These are phyloP conservation scores for Solanum chiquidenum DNA, from an alignment of 257 asterid species.

Conservation along the genomic window DNA sequence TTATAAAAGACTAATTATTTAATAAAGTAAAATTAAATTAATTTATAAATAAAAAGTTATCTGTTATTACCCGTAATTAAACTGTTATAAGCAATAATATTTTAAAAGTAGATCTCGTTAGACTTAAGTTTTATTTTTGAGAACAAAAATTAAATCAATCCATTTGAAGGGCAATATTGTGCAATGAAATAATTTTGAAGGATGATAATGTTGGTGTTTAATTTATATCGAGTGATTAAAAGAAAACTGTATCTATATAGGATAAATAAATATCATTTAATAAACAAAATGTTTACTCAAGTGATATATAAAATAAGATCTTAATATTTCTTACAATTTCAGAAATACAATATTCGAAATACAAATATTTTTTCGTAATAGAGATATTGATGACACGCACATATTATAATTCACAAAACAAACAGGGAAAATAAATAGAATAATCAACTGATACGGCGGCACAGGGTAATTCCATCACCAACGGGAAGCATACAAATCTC, in stretches of 20 bases:
- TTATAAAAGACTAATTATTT: too few species aligned
- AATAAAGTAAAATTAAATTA: too few species aligned
- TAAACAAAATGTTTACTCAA: too few species aligned
- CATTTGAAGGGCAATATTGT: background rate
- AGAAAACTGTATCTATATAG: background rate
- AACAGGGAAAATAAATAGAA: background rate
- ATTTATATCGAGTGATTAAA: too few species aligned
- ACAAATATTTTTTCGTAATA: background rate
- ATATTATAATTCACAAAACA: background rate
- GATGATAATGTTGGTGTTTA: background rate
- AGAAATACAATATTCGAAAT: background rate
- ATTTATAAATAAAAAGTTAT: too few species aligned
- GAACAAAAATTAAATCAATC: too few species aligned
- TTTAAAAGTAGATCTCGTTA: too few species aligned
- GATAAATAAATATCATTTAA: background rate
- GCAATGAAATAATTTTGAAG: too few species aligned
- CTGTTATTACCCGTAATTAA: too few species aligned
- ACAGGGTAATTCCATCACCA: slow-evolving; percentile 91
- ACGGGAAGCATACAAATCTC: slow-evolving; percentile 89
- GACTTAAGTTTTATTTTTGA: too few species aligned
- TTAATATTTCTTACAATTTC: background rate
- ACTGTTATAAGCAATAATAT: too few species aligned
- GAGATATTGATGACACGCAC: background rate
- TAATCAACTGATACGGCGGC: slow-evolving; percentile 68
- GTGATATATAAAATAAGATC: too few species aligned